Conservation (phyloP, 2,329 filamentous ascomycete genomes). For the Monosporascus sp. region DNA sequence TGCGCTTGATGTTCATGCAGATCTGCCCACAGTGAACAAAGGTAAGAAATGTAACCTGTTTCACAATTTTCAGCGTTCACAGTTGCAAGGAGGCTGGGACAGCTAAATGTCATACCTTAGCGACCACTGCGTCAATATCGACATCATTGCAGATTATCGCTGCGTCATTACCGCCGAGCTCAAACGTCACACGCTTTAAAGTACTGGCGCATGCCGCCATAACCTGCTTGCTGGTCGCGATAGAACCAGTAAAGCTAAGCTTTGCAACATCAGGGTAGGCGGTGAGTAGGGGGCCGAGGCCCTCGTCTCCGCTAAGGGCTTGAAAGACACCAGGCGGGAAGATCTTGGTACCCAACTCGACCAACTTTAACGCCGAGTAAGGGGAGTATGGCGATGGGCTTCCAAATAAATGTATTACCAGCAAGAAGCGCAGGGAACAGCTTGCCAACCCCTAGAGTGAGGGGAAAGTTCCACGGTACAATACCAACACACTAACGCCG, state of each 20-base stretch:
- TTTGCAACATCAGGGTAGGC: conserved; percentile 45
- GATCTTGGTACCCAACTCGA: conserved; percentile 37
- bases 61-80: background rate
- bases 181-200: conserved; percentile 44
- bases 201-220: conserved; percentile 41
- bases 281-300: conserved; percentile 43
- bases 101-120: conserved; percentile 1
- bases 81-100: background rate
- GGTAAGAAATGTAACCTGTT: conserved; percentile 34
- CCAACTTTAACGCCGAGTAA: conserved; percentile 40
- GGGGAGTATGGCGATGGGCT: conserved; percentile 50
- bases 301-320: conserved; percentile 43
- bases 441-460: conserved; percentile 40
- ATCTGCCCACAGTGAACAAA: conserved; percentile 48
- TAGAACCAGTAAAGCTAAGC: conserved; percentile 50
- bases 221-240: conserved; percentile 39
- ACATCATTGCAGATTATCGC: conserved; percentile 44
- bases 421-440: conserved; percentile 40
- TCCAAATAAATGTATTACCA: conserved; percentile 46
- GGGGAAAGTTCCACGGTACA: conserved; percentile 51
- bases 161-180: conserved; percentile 46
- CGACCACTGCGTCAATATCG: conserved; percentile 35
- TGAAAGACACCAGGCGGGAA: conserved; percentile 49
- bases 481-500: conserved; percentile 45
- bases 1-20: conserved; percentile 47